Evolutionary conservation across 345 rosid species (phyloP).

Genomic region (Acer yangbiense): DNA sequence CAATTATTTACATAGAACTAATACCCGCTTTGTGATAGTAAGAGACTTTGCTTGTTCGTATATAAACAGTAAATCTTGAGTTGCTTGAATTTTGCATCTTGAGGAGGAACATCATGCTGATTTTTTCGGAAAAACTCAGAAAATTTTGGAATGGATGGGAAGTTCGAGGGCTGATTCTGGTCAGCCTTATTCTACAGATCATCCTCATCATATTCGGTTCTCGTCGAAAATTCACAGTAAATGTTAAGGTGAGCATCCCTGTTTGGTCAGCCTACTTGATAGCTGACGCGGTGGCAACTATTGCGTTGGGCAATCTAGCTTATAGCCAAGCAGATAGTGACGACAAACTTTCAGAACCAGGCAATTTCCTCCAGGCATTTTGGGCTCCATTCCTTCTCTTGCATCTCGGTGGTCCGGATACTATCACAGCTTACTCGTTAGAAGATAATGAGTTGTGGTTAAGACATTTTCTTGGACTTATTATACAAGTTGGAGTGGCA

Average conservation of each 20-base stretch:
- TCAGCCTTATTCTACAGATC: slow-evolving; percentile 29
- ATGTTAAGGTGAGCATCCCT: background rate
- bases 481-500: slow-evolving; percentile 21
- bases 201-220: slow-evolving; percentile 19
- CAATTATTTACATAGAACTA: no score
- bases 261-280: slow-evolving; percentile 31
- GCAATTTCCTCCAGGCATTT: slow-evolving; percentile 9
- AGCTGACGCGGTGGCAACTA: slow-evolving; percentile 22
- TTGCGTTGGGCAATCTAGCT: slow-evolving; percentile 20
- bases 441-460: slow-evolving; percentile 47
- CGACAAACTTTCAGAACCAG: background rate
- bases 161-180: slow-evolving; percentile 19
- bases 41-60: no score
- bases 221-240: slow-evolving; percentile 6
- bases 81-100: no score
- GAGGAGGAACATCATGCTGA: no score
- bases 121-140: background rate
- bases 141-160: slow-evolving; percentile 33
- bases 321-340: background rate
- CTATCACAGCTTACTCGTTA: slow-evolving; percentile 40
- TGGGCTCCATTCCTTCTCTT: slow-evolving; percentile 48
- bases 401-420: slow-evolving; percentile 48
- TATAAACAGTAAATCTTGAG: no score
- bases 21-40: no score
- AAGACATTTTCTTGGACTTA: slow-evolving; percentile 33